Evolutionary conservation across 2,329 filamentous ascomycete genomes (phyloP), one percentile per base, ranked within the genome.

Genomic region (Alternaria metachromatica): DNA sequence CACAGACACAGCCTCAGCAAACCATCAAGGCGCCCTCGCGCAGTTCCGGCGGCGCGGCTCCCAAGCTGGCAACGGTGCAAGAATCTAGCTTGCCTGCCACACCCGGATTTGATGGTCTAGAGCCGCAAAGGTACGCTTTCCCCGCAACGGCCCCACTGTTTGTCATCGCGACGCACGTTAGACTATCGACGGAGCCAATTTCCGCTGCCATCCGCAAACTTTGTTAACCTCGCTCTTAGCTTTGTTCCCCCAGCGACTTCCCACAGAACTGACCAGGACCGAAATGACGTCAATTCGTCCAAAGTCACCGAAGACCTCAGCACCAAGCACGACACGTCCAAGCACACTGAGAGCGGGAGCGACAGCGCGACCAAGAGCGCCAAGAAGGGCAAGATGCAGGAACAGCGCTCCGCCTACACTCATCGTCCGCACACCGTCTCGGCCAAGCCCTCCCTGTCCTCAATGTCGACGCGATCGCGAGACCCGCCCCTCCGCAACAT

Each of bases 401-500:
- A 74, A 87, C 91, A 76, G 45, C 77, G 75, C 15, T 73, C 75
- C 15, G 78, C 59, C 80, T 80, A 84, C 51, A 74, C 80, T 8
- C 80, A 82, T 23, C 82, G 79, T 55, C 74, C 78, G 62, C 81
- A 76, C 71, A 83, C 77, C 45, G 79, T 89, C 80, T 76, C 90
- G 75, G 74, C 89, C 79, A 83, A 92, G 66, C 84, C 91, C 64
- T 93, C 92, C 9, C 88, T 89, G 54, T 87, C 91, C 37, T 90
- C 90, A 64, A 86, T 92, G 44, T 83, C 84, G 55, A 81, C 82
- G 59, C 92, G 94, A 76, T 85, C 87, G 86, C 66, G 65, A 55
- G 92, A 97, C 76, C 90, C 89, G n/a, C 91, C 92, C 37, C 87
- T 90, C 61, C 89, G 91, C 76, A 96, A 93, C 73, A 97, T 99